Base-by-base conservation (phyloP, 768 basidiomycete species). In the Hydnum rufescens region DNA sequence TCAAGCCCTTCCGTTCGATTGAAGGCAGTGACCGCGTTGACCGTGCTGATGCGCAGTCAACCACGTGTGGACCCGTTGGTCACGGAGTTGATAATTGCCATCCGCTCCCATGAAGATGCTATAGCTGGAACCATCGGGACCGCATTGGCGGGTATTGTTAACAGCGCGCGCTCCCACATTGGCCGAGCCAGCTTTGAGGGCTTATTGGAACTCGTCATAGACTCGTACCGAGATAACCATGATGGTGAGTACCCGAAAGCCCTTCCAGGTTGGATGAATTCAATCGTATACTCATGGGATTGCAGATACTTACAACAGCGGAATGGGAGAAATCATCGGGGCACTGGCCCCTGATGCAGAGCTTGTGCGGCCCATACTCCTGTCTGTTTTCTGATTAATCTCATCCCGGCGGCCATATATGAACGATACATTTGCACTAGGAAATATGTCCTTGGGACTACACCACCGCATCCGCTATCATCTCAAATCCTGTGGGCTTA, bases 1-100 rank as follows among this genome's bases (percentile, higher is more conserved):
- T 65, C 80, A 4, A 71, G 80, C 1, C 67, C 74, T 0, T 75
- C 76, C 16, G 87, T 97, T 25, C 77, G 93, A 50, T 78, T 71
- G 54, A 77, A 77, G 51, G 90, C 89, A 0, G 88, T 80, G 0
- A 73, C 80, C 36, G 92, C 86, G 6, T 71, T 97, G 1, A 92
- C 92, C 8, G 74, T 78, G 3, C 69, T 99, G 60, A 95, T 97
- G 89, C 76, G 75, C 59, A 81, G 80, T 60, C 86, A 90, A 63
- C 80, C 87, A 3, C 72, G 89, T 51, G 86, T 88, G 30, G 93
- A 96, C 62, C 90, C 90, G 0, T 80, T 97, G n/a, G 72, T 96
- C 49, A 88, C 85, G 2, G 93, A 97, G 63, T 70, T 99, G 49
- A 58, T 67, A n/a, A 64, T 63, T 13, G 61, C 59, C 13, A 57